Evolutionary conservation across 2,329 filamentous ascomycete species (phyloP), one percentile per base, ranked within the genome.

Genomic region (Chrysoporthe cubensis): DNA sequence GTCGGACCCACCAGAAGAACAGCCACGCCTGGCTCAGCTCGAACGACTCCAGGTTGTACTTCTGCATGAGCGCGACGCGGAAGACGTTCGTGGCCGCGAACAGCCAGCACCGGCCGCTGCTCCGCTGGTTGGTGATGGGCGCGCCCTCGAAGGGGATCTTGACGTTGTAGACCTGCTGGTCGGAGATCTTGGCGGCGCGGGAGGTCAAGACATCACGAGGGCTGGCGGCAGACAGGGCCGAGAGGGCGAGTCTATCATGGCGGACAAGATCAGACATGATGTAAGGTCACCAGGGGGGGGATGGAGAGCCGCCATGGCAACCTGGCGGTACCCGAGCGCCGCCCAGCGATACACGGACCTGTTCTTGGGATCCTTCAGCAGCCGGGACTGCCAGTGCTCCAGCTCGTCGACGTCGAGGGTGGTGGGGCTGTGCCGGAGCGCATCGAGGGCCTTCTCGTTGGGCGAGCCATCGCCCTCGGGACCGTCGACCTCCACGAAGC

Each of bases 41-140:
- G 74, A 97, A 96, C 64, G 86, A 83, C 59, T 89, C 86, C 26
- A 97, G 86, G 71, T 89, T 87, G 78, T 96, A 91, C 74, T 90
- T 90, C 79, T 92, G 91, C 90, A 96, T 95, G 59, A 97, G 83
- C 0, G 93, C 91, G n/a, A 97, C 86, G 40, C 94, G 90, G 80
- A 97, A 96, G 66, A 96, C 90, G 73, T 97, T 97, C n/a, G 92
- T 96, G 4, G 91, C 88, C 0, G 94, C 94, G 73, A 97, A 97
- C 71, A 97, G 87, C 94, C 94, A 97, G 83, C 94, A 97, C 71
- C 94, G 86, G 8, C 93, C 94, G 2, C 91, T 94, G 8, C 87
- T 87, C 44, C 90, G 85, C 80, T 97, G 93, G 77, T 96, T 94
- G 0, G 94, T 96, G 70, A 97, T 90, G 0, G 94, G 94, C 0